These are phyloP conservation scores for Clonostachys sp. DNA, from an alignment of 2,329 filamentous ascomycete genomes.

Conservation along the genomic window DNA sequence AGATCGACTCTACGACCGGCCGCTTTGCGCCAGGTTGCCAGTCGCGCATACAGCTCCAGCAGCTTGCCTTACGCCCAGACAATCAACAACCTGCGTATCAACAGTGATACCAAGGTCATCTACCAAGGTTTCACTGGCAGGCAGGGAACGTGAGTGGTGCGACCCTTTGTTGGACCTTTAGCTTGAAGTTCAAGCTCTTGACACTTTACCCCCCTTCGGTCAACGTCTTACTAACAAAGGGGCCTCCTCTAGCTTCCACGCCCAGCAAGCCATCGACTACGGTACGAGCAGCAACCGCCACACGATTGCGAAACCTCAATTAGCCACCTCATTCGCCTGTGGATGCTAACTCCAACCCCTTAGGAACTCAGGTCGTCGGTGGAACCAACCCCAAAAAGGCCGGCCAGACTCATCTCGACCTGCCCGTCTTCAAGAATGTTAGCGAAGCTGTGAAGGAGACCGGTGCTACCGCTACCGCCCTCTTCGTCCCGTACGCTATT, in stretches of 20 bases:
- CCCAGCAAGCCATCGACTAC: conserved; percentile 96
- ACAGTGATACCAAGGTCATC: conserved; percentile 86
- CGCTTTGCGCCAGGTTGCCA: conserved; percentile 60
- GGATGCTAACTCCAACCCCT: neutral
- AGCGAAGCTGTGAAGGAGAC: conserved; percentile 84
- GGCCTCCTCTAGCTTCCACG: conserved; percentile 72
- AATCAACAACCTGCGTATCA: conserved; percentile 86
- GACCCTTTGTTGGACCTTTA: neutral
- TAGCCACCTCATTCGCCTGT: too few species aligned
- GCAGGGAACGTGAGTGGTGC: conserved; percentile 76
- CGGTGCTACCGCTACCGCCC: conserved; percentile 84
- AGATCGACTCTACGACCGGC: conserved; percentile 63
- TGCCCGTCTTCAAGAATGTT: conserved; percentile 90
- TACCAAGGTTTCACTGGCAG: conserved; percentile 98
- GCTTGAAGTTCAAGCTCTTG: too few species aligned
- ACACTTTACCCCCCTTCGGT: too few species aligned
- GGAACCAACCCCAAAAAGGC: conserved; percentile 99
- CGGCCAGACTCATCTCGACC: conserved; percentile 80
- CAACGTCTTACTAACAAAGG: too few species aligned
- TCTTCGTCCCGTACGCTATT: conserved; percentile 82
- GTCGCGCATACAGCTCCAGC: conserved; percentile 69
- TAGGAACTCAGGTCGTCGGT: conserved; percentile 94
- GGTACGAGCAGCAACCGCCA: conserved; percentile 50
- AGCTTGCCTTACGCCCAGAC: conserved; percentile 68
- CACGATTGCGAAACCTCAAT: neutral